phyloP scores from a whole-genome alignment of 148 eudicot species.

The Bassia scoparia region DNA sequence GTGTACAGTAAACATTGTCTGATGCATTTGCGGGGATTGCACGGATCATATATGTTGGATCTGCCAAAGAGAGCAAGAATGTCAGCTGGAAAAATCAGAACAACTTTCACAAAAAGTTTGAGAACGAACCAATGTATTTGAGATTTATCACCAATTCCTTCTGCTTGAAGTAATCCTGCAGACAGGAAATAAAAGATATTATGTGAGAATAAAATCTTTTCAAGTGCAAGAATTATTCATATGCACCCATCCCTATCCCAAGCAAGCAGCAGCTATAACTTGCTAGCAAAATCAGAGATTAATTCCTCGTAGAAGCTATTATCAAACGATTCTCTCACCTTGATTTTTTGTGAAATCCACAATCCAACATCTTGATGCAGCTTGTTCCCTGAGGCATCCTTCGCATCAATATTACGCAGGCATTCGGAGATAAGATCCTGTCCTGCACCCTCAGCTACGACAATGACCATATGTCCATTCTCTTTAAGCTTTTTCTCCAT shows the following conservation, averaged over 20 bases:
- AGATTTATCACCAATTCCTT: constrained; percentile 36
- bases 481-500: constrained; percentile 43
- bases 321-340: constrained; percentile 25
- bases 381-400: constrained; percentile 50
- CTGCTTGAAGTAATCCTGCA: constrained; percentile 44
- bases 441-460: constrained; percentile 48
- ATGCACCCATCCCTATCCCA: background rate
- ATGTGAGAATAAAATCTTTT: background rate
- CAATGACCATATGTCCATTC: constrained; percentile 44
- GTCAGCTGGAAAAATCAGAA: background rate
- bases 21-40: constrained; percentile 43
- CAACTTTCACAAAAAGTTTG: background rate
- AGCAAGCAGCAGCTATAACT: background rate
- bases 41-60: constrained; percentile 43
- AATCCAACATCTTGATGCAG: constrained; percentile 44
- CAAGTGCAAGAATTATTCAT: background rate
- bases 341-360: constrained; percentile 47
- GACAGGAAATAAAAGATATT: background rate
- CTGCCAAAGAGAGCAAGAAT: constrained; percentile 12
- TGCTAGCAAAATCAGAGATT: too few species aligned
- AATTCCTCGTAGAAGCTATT: background rate
- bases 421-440: constrained; percentile 37
- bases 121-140: constrained; percentile 46
- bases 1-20: constrained; percentile 43
- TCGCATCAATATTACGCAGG: constrained; percentile 23